A percentile compares a stretch with the other conserved stretches of the same genome.
Conservation (phyloP, 768 basidiomycete genomes). For the Lactarius psammicola region DNA sequence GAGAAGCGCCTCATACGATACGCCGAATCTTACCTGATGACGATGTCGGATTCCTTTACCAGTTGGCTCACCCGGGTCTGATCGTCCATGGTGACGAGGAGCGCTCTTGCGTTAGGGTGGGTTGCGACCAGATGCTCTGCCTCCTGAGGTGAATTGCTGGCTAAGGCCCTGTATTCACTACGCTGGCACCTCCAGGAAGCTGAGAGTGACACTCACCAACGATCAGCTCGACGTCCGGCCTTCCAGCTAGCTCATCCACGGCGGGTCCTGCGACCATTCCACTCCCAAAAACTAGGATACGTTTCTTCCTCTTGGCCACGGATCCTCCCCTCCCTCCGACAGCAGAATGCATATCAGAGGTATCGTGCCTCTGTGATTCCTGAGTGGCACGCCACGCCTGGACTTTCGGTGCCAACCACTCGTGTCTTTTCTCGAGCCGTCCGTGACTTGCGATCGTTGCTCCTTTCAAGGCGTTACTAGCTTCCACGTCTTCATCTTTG, state of each 20-base stretch:
- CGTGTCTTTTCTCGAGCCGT: conserved; percentile 48
- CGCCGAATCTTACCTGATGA: conserved; percentile 62
- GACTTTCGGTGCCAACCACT: conserved; percentile 58
- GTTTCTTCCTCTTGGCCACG: conserved; percentile 46
- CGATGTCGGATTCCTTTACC: conserved; percentile 67
- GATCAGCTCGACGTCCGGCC: conserved; percentile 62
- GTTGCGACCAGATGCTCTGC: conserved; percentile 47
- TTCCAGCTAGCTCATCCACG: conserved; percentile 65
- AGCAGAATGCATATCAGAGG: not conserved
- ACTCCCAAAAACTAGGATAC: conserved; percentile 79
- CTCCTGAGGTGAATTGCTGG: conserved; percentile 68
- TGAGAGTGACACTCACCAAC: conserved; percentile 59
- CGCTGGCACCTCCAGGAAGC: not conserved
- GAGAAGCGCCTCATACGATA: not conserved
- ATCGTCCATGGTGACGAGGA: conserved; percentile 61
- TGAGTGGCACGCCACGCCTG: conserved; percentile 39
- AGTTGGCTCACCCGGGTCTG: conserved; percentile 46
- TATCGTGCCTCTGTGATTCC: not conserved
- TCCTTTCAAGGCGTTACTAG: conserved; percentile 48
- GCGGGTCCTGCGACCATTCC: conserved; percentile 97
- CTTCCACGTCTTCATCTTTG: conserved; percentile 33
- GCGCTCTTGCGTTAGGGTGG: conserved; percentile 52
- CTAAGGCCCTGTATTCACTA: conserved; percentile 40
- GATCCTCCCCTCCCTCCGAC: not conserved
- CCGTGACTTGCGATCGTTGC: conserved; percentile 73